Percentiles rank a stretch among this genome's conserved stretches.
Evolutionary conservation across 306 rosid species (phyloP).

Genomic region (Cotoneaster glaucophyllus): DNA sequence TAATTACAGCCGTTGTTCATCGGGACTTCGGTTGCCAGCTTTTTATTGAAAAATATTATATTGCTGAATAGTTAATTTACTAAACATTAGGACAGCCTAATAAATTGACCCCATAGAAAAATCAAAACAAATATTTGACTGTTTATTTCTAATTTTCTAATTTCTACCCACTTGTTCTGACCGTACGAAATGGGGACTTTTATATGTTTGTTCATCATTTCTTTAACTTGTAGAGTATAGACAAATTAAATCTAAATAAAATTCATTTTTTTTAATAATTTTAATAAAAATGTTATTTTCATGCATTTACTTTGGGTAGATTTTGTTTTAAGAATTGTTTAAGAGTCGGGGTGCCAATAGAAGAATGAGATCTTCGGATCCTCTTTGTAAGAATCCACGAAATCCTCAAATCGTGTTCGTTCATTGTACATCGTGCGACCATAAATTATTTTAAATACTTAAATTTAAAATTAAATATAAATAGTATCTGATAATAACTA

Average conservation of each 20-base stretch:
- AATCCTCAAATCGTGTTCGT: accelerated
- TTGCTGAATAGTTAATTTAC: too few species aligned
- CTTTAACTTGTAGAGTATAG: neutral
- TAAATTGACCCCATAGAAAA: neutral
- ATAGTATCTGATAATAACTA: accelerated
- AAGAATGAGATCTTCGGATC: too few species aligned
- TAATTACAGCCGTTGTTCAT: too few species aligned
- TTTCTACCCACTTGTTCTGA: neutral
- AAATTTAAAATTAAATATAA: too few species aligned
- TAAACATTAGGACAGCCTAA: neutral
- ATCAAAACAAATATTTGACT: neutral
- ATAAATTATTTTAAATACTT: too few species aligned
- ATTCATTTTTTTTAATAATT: too few species aligned
- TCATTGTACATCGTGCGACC: accelerated
- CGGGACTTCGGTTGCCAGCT: too few species aligned
- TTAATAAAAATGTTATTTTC: neutral
- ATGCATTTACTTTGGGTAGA: neutral
- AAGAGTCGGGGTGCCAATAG: neutral
- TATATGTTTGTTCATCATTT: neutral
- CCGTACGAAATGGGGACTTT: neutral
- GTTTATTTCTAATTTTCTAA: neutral
- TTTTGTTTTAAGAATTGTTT: neutral
- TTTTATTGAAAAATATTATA: too few species aligned
- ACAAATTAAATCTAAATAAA: neutral
- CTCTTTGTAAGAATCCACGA: accelerated